phyloP scores from a whole-genome alignment of 2,329 filamentous ascomycete species.

The Remersonia thermophila region DNA sequence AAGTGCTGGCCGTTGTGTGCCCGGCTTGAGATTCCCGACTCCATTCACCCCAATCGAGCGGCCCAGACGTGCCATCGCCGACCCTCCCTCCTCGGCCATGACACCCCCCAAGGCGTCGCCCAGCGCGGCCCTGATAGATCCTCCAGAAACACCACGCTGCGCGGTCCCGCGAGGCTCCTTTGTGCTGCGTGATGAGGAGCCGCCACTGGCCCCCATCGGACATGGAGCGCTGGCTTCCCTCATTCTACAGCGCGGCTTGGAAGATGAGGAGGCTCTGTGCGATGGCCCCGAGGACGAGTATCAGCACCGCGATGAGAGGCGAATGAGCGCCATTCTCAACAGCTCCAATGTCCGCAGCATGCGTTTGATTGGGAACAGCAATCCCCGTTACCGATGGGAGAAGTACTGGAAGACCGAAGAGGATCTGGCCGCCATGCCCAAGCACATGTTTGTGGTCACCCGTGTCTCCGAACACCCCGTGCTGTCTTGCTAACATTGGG shows the following conservation, averaged over 20 bases:
- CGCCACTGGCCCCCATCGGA: conserved; percentile 38
- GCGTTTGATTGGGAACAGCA: conserved; percentile 78
- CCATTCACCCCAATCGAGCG: too few relatives aligned
- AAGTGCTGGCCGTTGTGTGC: too few relatives aligned
- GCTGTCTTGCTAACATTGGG: conserved; percentile 2
- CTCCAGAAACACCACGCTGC: conserved; percentile 12
- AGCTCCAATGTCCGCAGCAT: conserved; percentile 69
- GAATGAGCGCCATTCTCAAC: conserved; percentile 45
- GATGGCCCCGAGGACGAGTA: conserved; percentile 29
- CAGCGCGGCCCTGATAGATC: background rate
- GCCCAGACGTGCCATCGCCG: too few relatives aligned
- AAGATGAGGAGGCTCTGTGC: conserved; percentile 18
- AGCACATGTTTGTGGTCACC: conserved; percentile 41
- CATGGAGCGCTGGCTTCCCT: conserved; percentile 24
- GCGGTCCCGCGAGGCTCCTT: conserved; percentile 15
- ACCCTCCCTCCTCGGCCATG: too few relatives aligned
- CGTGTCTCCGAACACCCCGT: too few relatives aligned
- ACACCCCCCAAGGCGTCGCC: too few relatives aligned
- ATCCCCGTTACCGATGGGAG: conserved; percentile 76
- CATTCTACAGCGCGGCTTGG: conserved; percentile 36
- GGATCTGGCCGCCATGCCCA: conserved; percentile 58
- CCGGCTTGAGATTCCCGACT: too few relatives aligned
- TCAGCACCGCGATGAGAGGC: conserved; percentile 41
- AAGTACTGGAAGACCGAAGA: conserved; percentile 74
- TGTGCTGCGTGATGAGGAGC: conserved; percentile 25